phyloP scores from a whole-genome alignment of 371 early-diverging fungal genomes.

The Rhizopus sp. region DNA sequence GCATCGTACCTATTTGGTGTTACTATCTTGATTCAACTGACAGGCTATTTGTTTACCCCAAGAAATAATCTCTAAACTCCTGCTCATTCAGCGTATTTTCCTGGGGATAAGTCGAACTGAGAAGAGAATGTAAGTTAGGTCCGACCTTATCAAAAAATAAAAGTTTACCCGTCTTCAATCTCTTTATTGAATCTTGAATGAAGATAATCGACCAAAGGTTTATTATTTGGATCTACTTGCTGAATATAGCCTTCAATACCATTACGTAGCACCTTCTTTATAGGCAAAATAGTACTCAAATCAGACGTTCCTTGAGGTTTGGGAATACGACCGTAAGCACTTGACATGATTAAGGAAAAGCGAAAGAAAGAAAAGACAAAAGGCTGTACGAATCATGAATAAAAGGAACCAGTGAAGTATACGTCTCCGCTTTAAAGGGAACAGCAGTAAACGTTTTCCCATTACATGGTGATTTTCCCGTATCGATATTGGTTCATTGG shows the following conservation, averaged over 20 bases:
- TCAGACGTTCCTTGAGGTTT: constrained; percentile 34
- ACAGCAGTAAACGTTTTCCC: not conserved
- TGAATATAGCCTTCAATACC: constrained; percentile 32
- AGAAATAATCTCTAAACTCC: constrained; percentile 60
- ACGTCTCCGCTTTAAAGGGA: not conserved
- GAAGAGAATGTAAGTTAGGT: not conserved
- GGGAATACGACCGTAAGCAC: constrained; percentile 64
- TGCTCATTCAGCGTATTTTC: constrained; percentile 49
- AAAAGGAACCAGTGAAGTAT: not conserved
- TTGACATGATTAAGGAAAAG: constrained; percentile 49
- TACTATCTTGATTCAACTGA: not conserved
- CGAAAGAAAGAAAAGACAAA: not conserved
- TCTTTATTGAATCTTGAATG: constrained; percentile 66
- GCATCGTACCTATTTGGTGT: constrained; percentile 45
- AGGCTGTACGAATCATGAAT: not conserved
- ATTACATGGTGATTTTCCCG: not conserved
- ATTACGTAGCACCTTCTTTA: constrained; percentile 39
- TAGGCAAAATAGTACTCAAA: constrained; percentile 46
- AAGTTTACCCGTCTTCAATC: constrained; percentile 56
- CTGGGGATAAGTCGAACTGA: constrained; percentile 73
- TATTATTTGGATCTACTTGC: constrained; percentile 29
- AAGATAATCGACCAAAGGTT: constrained; percentile 44
- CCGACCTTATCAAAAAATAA: not conserved
- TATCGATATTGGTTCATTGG: too few relatives aligned
- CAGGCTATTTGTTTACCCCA: constrained; percentile 30